These are phyloP conservation scores for Quercus bicolor DNA, from an alignment of 306 rosid species.

Conservation along the genomic window DNA sequence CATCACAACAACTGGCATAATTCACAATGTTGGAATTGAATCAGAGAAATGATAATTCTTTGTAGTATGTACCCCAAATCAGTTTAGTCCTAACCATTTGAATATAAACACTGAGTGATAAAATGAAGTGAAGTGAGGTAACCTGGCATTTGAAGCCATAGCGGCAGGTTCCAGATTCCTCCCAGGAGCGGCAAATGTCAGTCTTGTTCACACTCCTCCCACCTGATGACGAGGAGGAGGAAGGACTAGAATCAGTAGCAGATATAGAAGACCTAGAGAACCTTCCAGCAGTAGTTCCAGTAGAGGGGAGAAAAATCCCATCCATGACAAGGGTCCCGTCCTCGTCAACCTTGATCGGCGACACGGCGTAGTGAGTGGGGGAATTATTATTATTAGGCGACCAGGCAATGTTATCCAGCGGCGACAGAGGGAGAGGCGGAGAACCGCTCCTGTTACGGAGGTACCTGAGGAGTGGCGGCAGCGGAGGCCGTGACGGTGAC, in stretches of 20 bases:
- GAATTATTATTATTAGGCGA: slow-evolving; percentile 18
- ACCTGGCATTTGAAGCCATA: slow-evolving; percentile 53
- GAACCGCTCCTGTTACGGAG: slow-evolving; percentile 35
- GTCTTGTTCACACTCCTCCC: slow-evolving; percentile 34
- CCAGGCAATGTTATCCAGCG: slow-evolving; percentile 45
- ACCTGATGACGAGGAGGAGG: slow-evolving; percentile 9
- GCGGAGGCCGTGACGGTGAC: too few relatives aligned
- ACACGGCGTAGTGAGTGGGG: slow-evolving; percentile 31
- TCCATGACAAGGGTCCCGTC: slow-evolving; percentile 66
- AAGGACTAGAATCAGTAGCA: slow-evolving; percentile 20
- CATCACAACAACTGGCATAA: not conserved
- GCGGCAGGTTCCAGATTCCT: slow-evolving; percentile 38
- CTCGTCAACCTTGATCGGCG: slow-evolving; percentile 56
- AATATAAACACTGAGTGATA: not conserved
- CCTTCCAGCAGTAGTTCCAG: slow-evolving; percentile 23
- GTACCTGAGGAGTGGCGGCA: slow-evolving; percentile 43
- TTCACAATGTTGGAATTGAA: not conserved
- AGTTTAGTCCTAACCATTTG: too few relatives aligned
- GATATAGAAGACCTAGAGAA: slow-evolving; percentile 27
- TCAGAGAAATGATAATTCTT: not conserved
- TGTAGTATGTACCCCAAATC: too few relatives aligned
- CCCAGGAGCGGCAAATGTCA: slow-evolving; percentile 33
- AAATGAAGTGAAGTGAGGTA: slow-evolving; percentile 5
- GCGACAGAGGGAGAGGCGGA: slow-evolving; percentile 50
- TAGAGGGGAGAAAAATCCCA: slow-evolving; percentile 45